These are phyloP conservation scores for Carex pumila DNA, from an alignment of 176 grass and related monocot genomes.

Conservation along the genomic window DNA sequence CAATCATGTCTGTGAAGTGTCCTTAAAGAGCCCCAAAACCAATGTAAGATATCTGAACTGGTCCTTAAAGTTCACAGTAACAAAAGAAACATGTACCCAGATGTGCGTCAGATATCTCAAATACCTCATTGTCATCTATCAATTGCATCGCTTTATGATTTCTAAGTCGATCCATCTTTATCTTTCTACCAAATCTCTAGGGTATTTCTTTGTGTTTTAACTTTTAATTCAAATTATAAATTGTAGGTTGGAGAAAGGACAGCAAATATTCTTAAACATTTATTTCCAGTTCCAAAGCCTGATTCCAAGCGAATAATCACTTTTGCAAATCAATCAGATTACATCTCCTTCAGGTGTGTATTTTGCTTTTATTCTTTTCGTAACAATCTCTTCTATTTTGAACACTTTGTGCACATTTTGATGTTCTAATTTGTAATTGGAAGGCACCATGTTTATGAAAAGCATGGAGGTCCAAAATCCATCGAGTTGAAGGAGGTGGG, in stretches of 20 bases:
- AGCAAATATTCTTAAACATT: conserved; percentile 79
- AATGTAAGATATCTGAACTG: background rate
- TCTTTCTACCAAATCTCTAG: background rate
- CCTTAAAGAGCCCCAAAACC: background rate
- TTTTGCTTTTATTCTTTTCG: background rate
- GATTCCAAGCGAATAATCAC: conserved; percentile 74
- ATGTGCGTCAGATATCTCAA: background rate
- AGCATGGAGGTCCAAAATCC: conserved; percentile 64
- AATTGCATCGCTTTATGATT: background rate
- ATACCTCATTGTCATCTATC: background rate
- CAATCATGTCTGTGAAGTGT: background rate
- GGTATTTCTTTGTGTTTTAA: background rate
- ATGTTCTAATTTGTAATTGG: background rate
- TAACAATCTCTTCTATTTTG: background rate
- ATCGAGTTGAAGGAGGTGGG: conserved; percentile 76
- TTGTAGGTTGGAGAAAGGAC: conserved; percentile 78
- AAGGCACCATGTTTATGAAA: conserved; percentile 88
- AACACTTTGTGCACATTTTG: background rate
- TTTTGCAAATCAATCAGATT: conserved; percentile 68
- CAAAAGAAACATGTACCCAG: background rate
- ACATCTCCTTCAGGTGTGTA: conserved; percentile 85
- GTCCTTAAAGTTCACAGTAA: background rate
- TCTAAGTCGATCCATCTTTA: background rate
- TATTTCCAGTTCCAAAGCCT: conserved; percentile 78
- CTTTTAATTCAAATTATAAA: background rate